Evolutionary conservation across 2,329 filamentous ascomycete species (phyloP).

Genomic region (Hypoxylon sp.): DNA sequence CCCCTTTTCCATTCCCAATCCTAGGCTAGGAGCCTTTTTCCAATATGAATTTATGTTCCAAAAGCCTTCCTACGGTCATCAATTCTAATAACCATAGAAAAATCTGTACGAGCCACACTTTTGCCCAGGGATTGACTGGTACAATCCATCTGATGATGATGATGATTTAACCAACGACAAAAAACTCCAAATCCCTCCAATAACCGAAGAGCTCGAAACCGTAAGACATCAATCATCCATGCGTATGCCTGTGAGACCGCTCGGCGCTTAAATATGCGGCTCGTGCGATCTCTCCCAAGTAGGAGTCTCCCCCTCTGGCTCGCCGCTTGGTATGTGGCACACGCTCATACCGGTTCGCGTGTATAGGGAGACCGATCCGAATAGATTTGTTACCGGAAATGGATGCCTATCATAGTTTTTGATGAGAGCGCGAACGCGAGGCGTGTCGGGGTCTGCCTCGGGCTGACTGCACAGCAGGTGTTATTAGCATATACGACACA

Average conservation of each 20-base stretch:
- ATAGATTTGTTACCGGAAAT: constrained; percentile 33
- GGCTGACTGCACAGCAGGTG: not conserved
- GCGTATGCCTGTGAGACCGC: not conserved
- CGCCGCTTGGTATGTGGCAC: not conserved
- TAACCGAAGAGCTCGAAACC: not conserved
- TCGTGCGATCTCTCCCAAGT: not conserved
- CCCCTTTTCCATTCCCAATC: not conserved
- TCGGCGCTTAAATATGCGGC: not conserved
- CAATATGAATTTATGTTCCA: not conserved
- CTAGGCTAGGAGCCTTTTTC: not conserved
- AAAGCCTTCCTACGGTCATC: not conserved
- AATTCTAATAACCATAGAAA: not conserved
- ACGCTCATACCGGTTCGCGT: constrained; percentile 14
- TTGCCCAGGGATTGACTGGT: not conserved
- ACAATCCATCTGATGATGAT: not conserved
- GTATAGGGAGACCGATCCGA: constrained; percentile 31
- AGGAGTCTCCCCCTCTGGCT: not conserved
- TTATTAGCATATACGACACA: not conserved
- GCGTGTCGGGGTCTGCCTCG: constrained; percentile 26
- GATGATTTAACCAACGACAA: not conserved
- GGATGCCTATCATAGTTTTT: constrained; percentile 20
- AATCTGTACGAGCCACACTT: not conserved
- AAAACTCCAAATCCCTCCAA: not conserved
- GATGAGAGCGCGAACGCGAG: constrained; percentile 30
- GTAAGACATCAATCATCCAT: not conserved